Percentiles rank a stretch among this genome's conserved stretches.
Conservation (phyloP, 2,329 filamentous ascomycete genomes). For the Epichloe uncinata region DNA sequence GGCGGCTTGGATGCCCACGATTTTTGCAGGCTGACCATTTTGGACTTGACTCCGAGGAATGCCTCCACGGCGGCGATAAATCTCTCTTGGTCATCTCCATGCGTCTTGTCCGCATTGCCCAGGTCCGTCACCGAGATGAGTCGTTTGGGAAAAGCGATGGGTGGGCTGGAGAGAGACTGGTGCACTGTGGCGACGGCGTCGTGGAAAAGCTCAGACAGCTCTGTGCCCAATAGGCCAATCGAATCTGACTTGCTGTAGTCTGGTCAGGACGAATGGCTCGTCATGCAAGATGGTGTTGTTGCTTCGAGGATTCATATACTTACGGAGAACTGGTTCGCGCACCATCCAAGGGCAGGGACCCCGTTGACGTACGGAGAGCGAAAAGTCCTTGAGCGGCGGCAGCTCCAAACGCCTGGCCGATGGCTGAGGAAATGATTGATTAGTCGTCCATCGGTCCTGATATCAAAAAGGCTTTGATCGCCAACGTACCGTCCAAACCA, state of each 20-base stretch:
- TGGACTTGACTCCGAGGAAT: constrained; percentile 8
- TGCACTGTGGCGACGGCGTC: constrained; percentile 9
- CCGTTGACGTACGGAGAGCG: constrained; percentile 14
- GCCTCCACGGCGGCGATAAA: constrained; percentile 17
- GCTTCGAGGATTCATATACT: background rate
- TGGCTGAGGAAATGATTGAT: background rate
- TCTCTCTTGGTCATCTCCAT: constrained; percentile 6
- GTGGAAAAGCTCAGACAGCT: constrained; percentile 13
- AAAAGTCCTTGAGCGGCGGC: constrained; percentile 19
- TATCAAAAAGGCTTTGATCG: too few relatives aligned
- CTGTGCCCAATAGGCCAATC: constrained; percentile 13
- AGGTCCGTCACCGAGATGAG: constrained; percentile 17
- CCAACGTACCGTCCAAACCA: constrained; percentile 21
- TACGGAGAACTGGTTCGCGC: constrained; percentile 11
- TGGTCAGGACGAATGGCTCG: background rate
- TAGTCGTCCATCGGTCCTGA: background rate
- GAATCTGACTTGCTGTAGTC: constrained; percentile 10
- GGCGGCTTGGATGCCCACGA: constrained; percentile 13
- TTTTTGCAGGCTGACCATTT: constrained; percentile 9
- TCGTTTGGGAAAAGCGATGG: constrained; percentile 5
- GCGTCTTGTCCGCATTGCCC: background rate
- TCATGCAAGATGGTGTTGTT: background rate
- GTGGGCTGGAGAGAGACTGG: background rate
- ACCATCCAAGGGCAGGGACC: constrained; percentile 6
- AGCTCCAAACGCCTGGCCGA: constrained; percentile 12